These are phyloP conservation scores for Cercospora citrullina DNA, from an alignment of 2,329 filamentous ascomycete genomes.

Conservation along the genomic window DNA sequence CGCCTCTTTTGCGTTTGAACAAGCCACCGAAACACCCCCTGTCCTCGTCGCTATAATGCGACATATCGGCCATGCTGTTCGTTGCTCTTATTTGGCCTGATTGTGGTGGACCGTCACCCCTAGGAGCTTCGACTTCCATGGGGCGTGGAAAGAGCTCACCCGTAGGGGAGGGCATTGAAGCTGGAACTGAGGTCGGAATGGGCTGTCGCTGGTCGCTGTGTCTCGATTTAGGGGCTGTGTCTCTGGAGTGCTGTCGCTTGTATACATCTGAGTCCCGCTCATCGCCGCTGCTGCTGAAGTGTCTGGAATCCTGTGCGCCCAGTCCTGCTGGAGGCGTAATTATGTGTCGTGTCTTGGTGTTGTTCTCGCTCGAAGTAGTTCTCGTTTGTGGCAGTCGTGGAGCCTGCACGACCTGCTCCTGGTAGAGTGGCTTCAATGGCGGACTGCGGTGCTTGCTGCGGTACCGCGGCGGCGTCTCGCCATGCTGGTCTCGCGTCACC, in stretches of 20 bases:
- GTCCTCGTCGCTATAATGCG: conserved; percentile 27
- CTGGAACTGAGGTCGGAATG: conserved; percentile 5
- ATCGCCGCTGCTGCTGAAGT: conserved; percentile 9
- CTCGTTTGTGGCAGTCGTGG: conserved; percentile 18
- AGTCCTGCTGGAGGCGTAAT: conserved; percentile 16
- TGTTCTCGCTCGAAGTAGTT: conserved; percentile 16
- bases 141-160: conserved; percentile 38
- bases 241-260: conserved; percentile 13
- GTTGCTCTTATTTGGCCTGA: conserved; percentile 38
- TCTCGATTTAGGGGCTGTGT: conserved; percentile 6
- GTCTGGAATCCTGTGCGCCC: conserved; percentile 18
- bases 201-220: conserved; percentile 2
- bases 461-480: conserved; percentile 25
- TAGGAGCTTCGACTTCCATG: conserved; percentile 23
- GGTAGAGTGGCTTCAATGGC: conserved; percentile 22
- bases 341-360: neutral
- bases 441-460: conserved; percentile 25
- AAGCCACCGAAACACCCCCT: conserved; percentile 38
- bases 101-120: conserved; percentile 33
- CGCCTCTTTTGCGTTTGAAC: conserved; percentile 39
- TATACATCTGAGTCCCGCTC: conserved; percentile 9
- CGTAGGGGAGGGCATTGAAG: conserved; percentile 19
- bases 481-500: conserved; percentile 18
- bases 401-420: conserved; percentile 21
- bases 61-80: conserved; percentile 31